phyloP scores from a whole-genome alignment of 164 flowering plant species.

The Macadamia tetraphylla region DNA sequence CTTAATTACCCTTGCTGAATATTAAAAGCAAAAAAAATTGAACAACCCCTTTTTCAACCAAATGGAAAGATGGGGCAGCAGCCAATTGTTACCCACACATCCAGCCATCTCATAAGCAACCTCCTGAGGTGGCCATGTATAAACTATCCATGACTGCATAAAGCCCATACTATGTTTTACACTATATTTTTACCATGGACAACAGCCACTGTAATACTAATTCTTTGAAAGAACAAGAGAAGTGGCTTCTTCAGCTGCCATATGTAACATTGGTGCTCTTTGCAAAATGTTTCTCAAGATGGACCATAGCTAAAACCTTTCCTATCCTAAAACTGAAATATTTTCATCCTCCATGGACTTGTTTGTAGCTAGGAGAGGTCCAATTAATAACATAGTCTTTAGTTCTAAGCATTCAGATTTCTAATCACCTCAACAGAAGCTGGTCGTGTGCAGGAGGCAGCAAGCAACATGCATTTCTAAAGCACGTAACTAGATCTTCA shows the following conservation, averaged over 20 bases:
- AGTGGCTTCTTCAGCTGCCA: not conserved
- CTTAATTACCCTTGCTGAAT: not conserved
- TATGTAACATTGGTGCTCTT: not conserved
- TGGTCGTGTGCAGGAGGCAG: slow-evolving; percentile 56
- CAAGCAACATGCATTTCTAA: slow-evolving; percentile 38
- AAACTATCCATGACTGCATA: not conserved
- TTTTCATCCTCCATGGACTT: not conserved
- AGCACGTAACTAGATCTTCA: slow-evolving; percentile 52
- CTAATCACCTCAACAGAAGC: slow-evolving; percentile 61
- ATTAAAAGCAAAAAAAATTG: not conserved
- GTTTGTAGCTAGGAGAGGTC: not conserved
- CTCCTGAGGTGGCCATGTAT: not conserved
- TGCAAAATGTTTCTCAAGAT: too few species aligned
- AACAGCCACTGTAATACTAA: not conserved
- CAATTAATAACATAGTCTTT: not conserved
- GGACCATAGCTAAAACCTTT: too few species aligned
- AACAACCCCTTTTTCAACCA: not conserved
- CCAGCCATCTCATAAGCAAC: not conserved
- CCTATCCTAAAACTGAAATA: not conserved
- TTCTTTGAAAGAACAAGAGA: not conserved
- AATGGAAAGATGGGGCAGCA: not conserved
- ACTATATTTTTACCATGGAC: too few species aligned
- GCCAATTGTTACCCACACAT: not conserved
- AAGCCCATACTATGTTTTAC: not conserved
- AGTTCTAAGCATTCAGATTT: not conserved